These are phyloP conservation scores for Musa balbisiana DNA, from an alignment of 202 grass and related monocot genomes.

Conservation along the genomic window DNA sequence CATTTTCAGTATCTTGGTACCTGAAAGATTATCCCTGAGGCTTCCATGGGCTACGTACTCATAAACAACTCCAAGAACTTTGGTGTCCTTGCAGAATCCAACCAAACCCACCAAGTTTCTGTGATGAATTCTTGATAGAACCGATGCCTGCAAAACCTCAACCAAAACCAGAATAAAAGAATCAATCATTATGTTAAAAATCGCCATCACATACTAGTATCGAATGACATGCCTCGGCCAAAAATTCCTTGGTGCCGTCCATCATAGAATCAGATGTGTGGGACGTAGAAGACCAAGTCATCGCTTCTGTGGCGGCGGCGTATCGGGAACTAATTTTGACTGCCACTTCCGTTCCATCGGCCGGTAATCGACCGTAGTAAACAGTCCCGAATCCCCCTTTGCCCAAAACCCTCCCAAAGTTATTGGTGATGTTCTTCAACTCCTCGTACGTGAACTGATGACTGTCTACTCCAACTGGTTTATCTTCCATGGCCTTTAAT, in stretches of 20 bases:
- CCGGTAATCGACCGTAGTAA: slow-evolving; percentile 23
- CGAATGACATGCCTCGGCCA: background rate
- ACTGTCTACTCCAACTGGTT: background rate
- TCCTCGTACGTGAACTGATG: slow-evolving; percentile 32
- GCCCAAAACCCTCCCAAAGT: slow-evolving; percentile 29
- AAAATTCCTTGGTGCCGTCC: background rate
- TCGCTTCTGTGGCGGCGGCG: slow-evolving; percentile 6
- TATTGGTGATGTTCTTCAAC: slow-evolving; percentile 31
- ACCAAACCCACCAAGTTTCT: slow-evolving; percentile 4
- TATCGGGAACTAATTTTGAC: slow-evolving; percentile 24
- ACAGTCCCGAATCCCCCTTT: slow-evolving; percentile 39
- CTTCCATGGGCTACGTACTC: background rate
- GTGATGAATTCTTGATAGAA: slow-evolving; percentile 5
- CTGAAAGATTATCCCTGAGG: background rate
- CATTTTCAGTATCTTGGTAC: background rate
- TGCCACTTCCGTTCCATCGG: slow-evolving; percentile 32
- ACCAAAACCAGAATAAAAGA: background rate
- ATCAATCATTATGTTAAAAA: background rate
- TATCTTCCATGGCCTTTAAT: too few relatives aligned
- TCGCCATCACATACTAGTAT: background rate
- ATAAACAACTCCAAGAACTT: background rate
- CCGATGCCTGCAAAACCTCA: background rate
- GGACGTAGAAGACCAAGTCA: background rate
- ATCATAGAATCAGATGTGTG: background rate
- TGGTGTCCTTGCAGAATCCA: background rate